phyloP scores from a whole-genome alignment of 495 filamentous ascomycete genomes.

The Thermothielavioides terrestris region DNA sequence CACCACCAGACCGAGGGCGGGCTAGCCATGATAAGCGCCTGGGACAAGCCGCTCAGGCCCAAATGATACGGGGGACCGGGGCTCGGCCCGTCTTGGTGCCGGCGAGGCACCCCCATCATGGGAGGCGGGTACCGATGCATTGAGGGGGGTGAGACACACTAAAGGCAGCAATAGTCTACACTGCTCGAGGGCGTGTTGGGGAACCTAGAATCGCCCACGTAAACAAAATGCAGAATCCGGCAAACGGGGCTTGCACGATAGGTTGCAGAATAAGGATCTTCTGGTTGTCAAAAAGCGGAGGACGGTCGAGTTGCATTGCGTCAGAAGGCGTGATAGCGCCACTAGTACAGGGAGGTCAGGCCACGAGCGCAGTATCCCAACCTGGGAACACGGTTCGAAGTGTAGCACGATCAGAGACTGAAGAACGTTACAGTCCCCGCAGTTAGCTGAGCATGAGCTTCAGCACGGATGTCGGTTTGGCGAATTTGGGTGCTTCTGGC shows the following conservation, averaged over 20 bases:
- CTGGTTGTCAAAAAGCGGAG: not conserved
- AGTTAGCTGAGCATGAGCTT: no score
- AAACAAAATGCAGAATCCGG: constrained; percentile 18
- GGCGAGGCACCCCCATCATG: not conserved
- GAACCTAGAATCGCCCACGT: constrained; percentile 15
- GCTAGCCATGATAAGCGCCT: constrained; percentile 10
- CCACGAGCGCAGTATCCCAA: constrained; percentile 9
- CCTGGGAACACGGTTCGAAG: not conserved
- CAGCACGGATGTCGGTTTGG: no score
- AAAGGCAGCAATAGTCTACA: constrained; percentile 9
- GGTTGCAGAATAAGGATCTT: constrained; percentile 1
- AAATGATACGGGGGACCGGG: not conserved
- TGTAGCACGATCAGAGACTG: no score
- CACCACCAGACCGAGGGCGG: constrained; percentile 6
- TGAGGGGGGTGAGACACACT: not conserved
- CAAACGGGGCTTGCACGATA: not conserved
- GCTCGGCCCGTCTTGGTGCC: constrained; percentile 9
- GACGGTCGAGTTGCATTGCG: constrained; percentile 14
- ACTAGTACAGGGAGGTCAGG: constrained; percentile 6
- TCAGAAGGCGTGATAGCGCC: constrained; percentile 22
- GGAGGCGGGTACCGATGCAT: not conserved
- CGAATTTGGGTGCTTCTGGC: no score
- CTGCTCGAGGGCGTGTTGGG: constrained; percentile 12
- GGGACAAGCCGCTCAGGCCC: not conserved
- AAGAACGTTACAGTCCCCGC: no score